Conservation (phyloP, 2,329 filamentous ascomycete genomes). For the Beauveria sp. region DNA sequence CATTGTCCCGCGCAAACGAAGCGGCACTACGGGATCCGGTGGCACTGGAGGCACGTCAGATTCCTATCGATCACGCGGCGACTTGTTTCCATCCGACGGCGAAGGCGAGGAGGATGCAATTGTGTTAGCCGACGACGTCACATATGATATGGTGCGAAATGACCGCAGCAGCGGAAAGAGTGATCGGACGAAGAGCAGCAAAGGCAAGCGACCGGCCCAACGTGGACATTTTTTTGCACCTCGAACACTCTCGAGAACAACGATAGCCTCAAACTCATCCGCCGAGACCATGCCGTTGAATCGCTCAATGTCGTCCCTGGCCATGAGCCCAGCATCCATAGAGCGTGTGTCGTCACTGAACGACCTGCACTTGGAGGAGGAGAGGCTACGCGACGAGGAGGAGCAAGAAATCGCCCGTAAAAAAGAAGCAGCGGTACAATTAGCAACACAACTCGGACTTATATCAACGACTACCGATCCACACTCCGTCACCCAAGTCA, state of each 20-base stretch:
- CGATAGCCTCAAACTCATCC: conserved; percentile 39
- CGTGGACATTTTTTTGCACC: conserved; percentile 27
- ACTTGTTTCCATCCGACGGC: conserved; percentile 81
- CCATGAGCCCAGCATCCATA: conserved; percentile 29
- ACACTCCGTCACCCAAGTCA: conserved; percentile 15
- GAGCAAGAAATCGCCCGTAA: conserved; percentile 45
- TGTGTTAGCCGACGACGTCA: conserved; percentile 88
- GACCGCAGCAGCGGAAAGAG: conserved; percentile 55
- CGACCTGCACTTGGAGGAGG: conserved; percentile 47
- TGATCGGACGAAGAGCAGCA: conserved; percentile 54
- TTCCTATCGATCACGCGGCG: conserved; percentile 78
- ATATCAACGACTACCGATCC: conserved; percentile 16
- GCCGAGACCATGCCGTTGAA: conserved; percentile 22
- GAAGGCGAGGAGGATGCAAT: conserved; percentile 87
- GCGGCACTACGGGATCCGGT: conserved; percentile 70
- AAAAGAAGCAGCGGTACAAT: conserved; percentile 41
- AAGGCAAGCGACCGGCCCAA: conserved; percentile 44
- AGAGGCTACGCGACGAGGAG: conserved; percentile 42
- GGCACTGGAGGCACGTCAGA: conserved; percentile 78
- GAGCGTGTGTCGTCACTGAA: conserved; percentile 38
- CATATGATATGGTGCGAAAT: conserved; percentile 69
- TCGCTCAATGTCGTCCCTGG: conserved; percentile 22
- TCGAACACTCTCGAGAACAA: conserved; percentile 52
- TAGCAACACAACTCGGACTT: conserved; percentile 45
- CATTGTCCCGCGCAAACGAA: conserved; percentile 47